Percentiles rank a stretch among this genome's conserved stretches.
phyloP scores from a whole-genome alignment of 345 rosid species.

The Bretschneidera sinensis region DNA sequence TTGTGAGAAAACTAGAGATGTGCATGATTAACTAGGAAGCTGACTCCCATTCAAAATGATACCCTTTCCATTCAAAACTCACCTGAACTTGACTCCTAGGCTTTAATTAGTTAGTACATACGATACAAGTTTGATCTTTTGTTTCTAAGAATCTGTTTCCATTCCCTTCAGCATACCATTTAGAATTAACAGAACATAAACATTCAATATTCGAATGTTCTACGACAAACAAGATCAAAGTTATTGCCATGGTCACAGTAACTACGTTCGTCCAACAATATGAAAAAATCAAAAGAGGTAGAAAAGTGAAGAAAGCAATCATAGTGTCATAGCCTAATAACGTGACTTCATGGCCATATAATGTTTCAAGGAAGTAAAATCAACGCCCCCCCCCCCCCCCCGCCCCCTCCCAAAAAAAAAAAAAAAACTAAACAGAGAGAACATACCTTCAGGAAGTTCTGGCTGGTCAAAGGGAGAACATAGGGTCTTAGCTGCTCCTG shows the following conservation, averaged over 20 bases:
- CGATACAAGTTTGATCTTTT: background rate
- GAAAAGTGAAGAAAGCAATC: background rate
- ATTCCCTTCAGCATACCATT: background rate
- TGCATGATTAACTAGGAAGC: too few species aligned
- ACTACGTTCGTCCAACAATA: too few species aligned
- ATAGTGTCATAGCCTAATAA: background rate
- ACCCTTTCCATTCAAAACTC: too few species aligned
- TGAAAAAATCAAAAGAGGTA: background rate
- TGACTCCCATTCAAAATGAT: too few species aligned
- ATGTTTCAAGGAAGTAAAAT: background rate
- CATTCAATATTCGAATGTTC: background rate
- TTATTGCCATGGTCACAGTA: too few species aligned
- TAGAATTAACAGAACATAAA: background rate
- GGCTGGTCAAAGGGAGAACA: constrained; percentile 97
- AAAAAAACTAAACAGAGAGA: background rate
- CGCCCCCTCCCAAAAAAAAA: too few species aligned
- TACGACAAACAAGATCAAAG: too few species aligned
- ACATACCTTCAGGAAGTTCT: constrained; percentile 66
- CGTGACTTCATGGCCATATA: background rate
- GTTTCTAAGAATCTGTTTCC: background rate
- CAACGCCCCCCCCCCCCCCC: background rate
- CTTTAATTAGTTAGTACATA: too few species aligned
- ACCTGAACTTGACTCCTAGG: background rate
- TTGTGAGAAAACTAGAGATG: background rate
- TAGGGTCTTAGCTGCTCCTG: constrained; percentile 89